Percentiles rank a stretch among this genome's conserved stretches.
These are phyloP conservation scores for Tricholoma sp. DNA, from an alignment of 768 basidiomycete species.

Conservation along the genomic window DNA sequence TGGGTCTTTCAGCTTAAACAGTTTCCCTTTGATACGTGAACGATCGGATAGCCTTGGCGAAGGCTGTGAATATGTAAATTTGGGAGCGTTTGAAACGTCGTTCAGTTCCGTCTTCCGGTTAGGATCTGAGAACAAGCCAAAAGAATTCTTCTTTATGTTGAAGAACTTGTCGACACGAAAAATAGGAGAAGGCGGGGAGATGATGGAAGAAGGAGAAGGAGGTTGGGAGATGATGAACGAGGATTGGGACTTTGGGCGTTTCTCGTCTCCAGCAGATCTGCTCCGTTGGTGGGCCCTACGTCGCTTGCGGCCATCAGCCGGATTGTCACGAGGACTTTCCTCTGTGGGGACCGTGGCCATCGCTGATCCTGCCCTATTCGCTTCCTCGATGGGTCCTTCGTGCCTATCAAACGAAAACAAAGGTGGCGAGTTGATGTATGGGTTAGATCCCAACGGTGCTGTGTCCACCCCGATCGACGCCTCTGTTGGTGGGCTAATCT, in stretches of 20 bases:
- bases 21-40: constrained; percentile 13
- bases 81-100: constrained; percentile 8
- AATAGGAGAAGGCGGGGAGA: constrained; percentile 3
- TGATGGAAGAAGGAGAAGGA: constrained; percentile 4
- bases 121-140: constrained; percentile 8
- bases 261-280: constrained; percentile 5
- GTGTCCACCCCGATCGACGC: constrained; percentile 3
- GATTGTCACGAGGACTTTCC: constrained; percentile 5
- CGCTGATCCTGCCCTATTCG: not conserved
- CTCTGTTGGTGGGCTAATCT: constrained; percentile 11
- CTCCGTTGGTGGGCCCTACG: constrained; percentile 1
- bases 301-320: constrained; percentile 9
- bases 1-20: constrained; percentile 9
- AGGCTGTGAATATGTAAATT: not conserved
- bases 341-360: not conserved
- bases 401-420: constrained; percentile 24
- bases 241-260: constrained; percentile 3
- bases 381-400: constrained; percentile 3
- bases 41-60: constrained; percentile 10
- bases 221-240: not conserved
- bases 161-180: constrained; percentile 13
- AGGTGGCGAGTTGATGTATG: constrained; percentile 45
- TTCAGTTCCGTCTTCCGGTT: constrained; percentile 1
- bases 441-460: constrained; percentile 23
- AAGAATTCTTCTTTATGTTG: constrained; percentile 11